Evolutionary conservation across 2,329 filamentous ascomycete species (phyloP).

Genomic region (Stachybotrys chlorohalonatus): DNA sequence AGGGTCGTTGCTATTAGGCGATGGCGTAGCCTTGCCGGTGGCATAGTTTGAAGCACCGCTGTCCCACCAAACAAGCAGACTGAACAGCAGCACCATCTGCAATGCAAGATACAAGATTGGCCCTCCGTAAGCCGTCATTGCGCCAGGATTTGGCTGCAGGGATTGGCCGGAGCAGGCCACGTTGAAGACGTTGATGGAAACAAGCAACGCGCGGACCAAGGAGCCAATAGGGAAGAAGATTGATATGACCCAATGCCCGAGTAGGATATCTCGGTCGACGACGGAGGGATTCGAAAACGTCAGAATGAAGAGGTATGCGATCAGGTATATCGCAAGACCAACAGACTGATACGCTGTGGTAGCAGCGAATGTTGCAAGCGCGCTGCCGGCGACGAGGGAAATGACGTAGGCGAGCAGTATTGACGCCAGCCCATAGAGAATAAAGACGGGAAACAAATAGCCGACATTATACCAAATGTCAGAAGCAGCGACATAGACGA

Average conservation of each 20-base stretch:
- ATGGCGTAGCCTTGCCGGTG: conserved; percentile 7
- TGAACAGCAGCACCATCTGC: conserved; percentile 59
- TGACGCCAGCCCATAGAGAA: conserved; percentile 67
- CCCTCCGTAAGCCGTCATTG: conserved; percentile 59
- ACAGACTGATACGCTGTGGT: conserved; percentile 6
- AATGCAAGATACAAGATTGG: conserved; percentile 71
- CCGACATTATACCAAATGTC: conserved; percentile 58
- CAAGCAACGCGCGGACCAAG: conserved; percentile 60
- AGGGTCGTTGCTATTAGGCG: conserved; percentile 11
- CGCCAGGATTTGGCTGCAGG: conserved; percentile 48
- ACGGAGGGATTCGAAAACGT: conserved; percentile 62
- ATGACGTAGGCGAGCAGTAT: conserved; percentile 61
- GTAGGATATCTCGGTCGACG: conserved; percentile 56
- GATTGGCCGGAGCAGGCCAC: conserved; percentile 57
- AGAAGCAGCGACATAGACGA: conserved; percentile 54
- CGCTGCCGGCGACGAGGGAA: conserved; percentile 49
- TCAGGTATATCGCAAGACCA: conserved; percentile 9
- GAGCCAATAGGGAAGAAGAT: conserved; percentile 37
- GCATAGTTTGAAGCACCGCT: conserved; percentile 37
- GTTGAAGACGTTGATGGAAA: conserved; percentile 71
- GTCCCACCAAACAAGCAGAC: conserved; percentile 66
- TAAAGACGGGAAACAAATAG: conserved; percentile 68
- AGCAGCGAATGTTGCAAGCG: conserved; percentile 29
- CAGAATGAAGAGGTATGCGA: conserved; percentile 56
- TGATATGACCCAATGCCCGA: conserved; percentile 65